Base-by-base conservation (phyloP, 441 rosid species). In the Pelargonium myrrhifolium region DNA sequence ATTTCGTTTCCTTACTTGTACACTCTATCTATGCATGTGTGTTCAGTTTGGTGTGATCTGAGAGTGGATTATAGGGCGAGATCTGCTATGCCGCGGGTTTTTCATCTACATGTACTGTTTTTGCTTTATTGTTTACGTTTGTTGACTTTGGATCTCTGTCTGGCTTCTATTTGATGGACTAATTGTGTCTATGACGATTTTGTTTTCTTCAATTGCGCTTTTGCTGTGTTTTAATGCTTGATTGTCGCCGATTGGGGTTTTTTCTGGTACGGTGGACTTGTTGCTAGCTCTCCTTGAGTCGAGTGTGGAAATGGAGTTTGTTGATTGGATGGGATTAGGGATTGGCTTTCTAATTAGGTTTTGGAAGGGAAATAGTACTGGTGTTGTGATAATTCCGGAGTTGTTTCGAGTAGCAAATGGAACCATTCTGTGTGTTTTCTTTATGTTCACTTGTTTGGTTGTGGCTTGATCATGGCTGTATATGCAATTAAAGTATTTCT, bases 271-370 rank as follows among this genome's bases (percentile, higher is more conserved):
- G 58, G 6, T 15, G 6, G 58, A 15, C 58, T 51, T 51, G 58
- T 21, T 51, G 18, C 9, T 51, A 15, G 58, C 58, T 15, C 8
- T 51, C 8, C 20, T 51, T n/a, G n/a, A n/a, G n/a, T n/a, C 20
- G 58, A 51, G 21, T n/a, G 58, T 51, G 20, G 18, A 51, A 15
- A 51, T 51, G 58, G 58, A 51, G 58, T 51, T 51, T 15, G 58
- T 15, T 51, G 35, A 31, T 31, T 31, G 35, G 35, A n/a, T 14
- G 17, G 20, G 58, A 51, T 51, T 51, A 4, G 18, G 58, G 20
- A 15, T 15, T 51, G 2, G 20, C 58, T 51, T 51, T 51, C 2
- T 51, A 3, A 51, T 51, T 51, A 51, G 58, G 58, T 51, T 51
- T 51, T 31, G 35, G 58, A 51, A 51, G 20, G 58, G n/a, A 20